phyloP scores from a whole-genome alignment of 2,329 filamentous ascomycete genomes.

The Madurella fahalii region DNA sequence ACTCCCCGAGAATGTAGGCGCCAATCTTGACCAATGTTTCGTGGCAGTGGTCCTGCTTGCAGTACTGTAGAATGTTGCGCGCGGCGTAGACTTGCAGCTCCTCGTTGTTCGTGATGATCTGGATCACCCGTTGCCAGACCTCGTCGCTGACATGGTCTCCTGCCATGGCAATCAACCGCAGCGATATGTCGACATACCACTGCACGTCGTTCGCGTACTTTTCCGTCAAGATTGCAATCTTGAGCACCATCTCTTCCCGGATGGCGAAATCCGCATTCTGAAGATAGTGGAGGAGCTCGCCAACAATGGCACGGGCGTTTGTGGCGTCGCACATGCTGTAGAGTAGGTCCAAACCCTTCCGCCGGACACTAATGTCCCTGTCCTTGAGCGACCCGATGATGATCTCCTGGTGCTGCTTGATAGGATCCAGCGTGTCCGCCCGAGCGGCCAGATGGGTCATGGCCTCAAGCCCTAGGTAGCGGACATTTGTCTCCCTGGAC shows the following conservation, averaged over 20 bases:
- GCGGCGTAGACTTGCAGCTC: slow-evolving; percentile 95
- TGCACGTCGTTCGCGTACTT: slow-evolving; percentile 98
- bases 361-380: slow-evolving; percentile 91
- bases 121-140: slow-evolving; percentile 97
- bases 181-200: slow-evolving; percentile 98
- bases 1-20: slow-evolving; percentile 92
- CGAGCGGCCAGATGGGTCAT: slow-evolving; percentile 97
- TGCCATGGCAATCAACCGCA: slow-evolving; percentile 91
- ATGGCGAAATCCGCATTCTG: slow-evolving; percentile 97
- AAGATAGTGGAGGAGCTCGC: slow-evolving; percentile 87
- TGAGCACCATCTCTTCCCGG: slow-evolving; percentile 97
- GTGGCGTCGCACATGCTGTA: slow-evolving; percentile 99
- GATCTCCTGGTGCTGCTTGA: slow-evolving; percentile 96
- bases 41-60: slow-evolving; percentile 90
- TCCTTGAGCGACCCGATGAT: slow-evolving; percentile 93
- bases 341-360: slow-evolving; percentile 90
- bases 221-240: slow-evolving; percentile 96
- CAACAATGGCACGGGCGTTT: slow-evolving; percentile 92
- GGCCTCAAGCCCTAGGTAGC: slow-evolving; percentile 91
- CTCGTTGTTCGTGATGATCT: slow-evolving; percentile 99
- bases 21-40: slow-evolving; percentile 98
- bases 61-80: slow-evolving; percentile 85
- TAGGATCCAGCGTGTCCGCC: slow-evolving; percentile 89
- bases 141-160: slow-evolving; percentile 98
- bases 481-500: slow-evolving; percentile 93